Evolutionary conservation across 768 basidiomycete genomes (phyloP).

Genomic region (Leucocoprinus sp.): DNA sequence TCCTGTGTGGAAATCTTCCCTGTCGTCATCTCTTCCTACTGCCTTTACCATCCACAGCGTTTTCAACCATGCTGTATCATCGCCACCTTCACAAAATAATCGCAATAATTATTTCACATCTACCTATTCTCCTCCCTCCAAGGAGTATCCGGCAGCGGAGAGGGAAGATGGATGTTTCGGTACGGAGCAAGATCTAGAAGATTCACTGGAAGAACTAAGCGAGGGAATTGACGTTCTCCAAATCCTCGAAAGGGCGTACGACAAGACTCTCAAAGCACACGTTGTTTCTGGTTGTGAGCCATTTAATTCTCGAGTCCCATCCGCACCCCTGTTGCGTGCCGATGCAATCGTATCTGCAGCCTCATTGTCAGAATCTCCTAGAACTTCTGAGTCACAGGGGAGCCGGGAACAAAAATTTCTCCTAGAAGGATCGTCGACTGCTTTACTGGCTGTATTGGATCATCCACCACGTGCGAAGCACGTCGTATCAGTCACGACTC

Average conservation of each 20-base stretch:
- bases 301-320: constrained; percentile 1
- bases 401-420: constrained; percentile 26
- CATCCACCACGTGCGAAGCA: constrained; percentile 22
- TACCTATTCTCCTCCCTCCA: background rate
- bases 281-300: constrained; percentile 25
- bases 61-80: constrained; percentile 4
- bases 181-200: constrained; percentile 23
- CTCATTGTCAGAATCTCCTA: constrained; percentile 17
- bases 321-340: constrained; percentile 4
- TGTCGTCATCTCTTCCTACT: constrained; percentile 6
- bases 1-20: constrained; percentile 6
- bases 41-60: constrained; percentile 7
- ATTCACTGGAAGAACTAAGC: constrained; percentile 50
- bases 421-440: constrained; percentile 58
- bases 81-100: constrained; percentile 2
- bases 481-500: background rate
- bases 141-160: constrained; percentile 1
- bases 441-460: constrained; percentile 57
- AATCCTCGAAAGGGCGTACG: constrained; percentile 64
- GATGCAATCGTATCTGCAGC: constrained; percentile 12
- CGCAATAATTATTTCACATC: constrained; percentile 1
- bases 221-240: constrained; percentile 65
- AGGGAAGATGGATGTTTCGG: constrained; percentile 4
- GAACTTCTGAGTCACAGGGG: constrained; percentile 9
- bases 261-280: constrained; percentile 56